phyloP scores from a whole-genome alignment of 495 filamentous ascomycete species.

The Venustampulla echinocandica region DNA sequence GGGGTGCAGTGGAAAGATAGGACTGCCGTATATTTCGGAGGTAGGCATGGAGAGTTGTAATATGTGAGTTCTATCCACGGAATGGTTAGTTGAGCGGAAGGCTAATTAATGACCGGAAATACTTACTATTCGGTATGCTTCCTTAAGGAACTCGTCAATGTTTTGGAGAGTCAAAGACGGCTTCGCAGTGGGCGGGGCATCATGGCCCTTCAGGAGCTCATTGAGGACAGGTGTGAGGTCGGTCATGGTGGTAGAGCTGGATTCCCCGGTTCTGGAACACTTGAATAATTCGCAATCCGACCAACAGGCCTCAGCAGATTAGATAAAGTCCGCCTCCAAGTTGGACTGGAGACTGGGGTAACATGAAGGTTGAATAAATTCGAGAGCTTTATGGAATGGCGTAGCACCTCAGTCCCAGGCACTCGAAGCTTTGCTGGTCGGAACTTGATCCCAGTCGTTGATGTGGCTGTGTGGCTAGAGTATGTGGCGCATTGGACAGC shows the following conservation, averaged over 20 bases:
- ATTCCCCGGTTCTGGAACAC: too few relatives aligned
- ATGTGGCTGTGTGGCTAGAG: too few relatives aligned
- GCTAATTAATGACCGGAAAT: background rate
- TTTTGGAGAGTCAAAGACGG: slow-evolving; percentile 39
- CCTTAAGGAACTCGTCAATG: slow-evolving; percentile 86
- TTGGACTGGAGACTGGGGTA: too few relatives aligned
- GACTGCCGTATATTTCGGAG: slow-evolving; percentile 76
- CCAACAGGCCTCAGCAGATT: too few relatives aligned
- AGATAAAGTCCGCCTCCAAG: too few relatives aligned
- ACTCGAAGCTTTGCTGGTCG: too few relatives aligned
- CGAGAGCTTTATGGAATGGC: background rate
- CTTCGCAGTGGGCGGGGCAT: slow-evolving; percentile 35
- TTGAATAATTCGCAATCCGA: too few relatives aligned
- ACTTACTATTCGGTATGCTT: slow-evolving; percentile 86
- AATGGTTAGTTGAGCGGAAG: background rate
- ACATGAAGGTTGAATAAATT: background rate
- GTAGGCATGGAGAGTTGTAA: slow-evolving; percentile 63
- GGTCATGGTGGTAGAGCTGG: slow-evolving; percentile 47
- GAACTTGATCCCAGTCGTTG: too few relatives aligned
- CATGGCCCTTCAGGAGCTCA: slow-evolving; percentile 52
- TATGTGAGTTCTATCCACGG: slow-evolving; percentile 67
- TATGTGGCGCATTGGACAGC: too few relatives aligned
- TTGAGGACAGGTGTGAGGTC: slow-evolving; percentile 68
- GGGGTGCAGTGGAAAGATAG: slow-evolving; percentile 74
- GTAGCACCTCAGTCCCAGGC: too few relatives aligned